Evolutionary conservation across 2,329 filamentous ascomycete genomes (phyloP), one percentile per base, ranked within the genome.

Genomic region (Cucurbitaria berberidis): DNA sequence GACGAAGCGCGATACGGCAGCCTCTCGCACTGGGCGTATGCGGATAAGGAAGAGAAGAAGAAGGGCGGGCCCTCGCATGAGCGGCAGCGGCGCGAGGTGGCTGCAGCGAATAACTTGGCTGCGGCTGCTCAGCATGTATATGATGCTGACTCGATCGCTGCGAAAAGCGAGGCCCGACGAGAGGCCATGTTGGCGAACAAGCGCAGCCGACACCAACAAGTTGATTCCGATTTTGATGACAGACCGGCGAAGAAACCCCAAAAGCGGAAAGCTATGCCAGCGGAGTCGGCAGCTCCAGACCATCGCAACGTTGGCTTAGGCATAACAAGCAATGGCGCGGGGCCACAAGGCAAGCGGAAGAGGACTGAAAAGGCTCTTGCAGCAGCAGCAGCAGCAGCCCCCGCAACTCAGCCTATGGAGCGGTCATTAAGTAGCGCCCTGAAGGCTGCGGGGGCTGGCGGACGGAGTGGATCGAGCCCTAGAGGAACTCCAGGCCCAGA

Each of bases 1-100:
- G 92, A 97, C 57, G 92, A 98, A 76, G 91, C 95, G 48, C 91
- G 96, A 76, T 88, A 92, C 78, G 95, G 96, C 45, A 98, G 92
- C 76, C 84, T 87, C 53, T 90, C 86, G 46, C 95, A 99, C 75
- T 99, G 95, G 95, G 95, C 93, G 43, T 98, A 98, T 73, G 89
- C 90, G 18, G 90, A 93, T 69, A 89, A 93, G 60, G 83, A 86
- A 48, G 74, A 80, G 49, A 82, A 83, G 60, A 86, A 86, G 65
- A 76, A 78, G 48, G 76, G 76, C 2, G 79, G 82, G n/a, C 80
- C 84, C 21, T 82, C 86, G 39, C 86, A 87, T 27, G 90, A 96
- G 71, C 83, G 89, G 22, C 87, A 89, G 42, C 84, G 91, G 55
- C 86, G 91, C 59, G 92, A 96, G 69, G 89, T 89, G 19, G 89